Evolutionary conservation across 345 rosid genomes (phyloP).

Genomic region (Gossypium longicalyx): DNA sequence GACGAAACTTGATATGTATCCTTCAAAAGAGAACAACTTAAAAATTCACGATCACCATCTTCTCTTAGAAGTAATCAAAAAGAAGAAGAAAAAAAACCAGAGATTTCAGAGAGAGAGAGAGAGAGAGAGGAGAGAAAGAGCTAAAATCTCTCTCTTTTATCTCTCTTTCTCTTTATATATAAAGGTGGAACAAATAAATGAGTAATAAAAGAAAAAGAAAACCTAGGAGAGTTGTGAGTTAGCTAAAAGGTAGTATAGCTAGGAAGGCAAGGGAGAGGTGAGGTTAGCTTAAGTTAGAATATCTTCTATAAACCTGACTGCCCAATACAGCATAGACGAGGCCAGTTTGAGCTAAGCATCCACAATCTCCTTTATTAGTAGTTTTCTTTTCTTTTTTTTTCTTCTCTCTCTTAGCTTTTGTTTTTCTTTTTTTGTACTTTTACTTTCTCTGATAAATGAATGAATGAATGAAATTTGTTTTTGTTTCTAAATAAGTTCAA

Average conservation of each 20-base stretch:
- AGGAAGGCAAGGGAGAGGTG: slow-evolving; percentile 9
- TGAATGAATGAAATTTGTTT: too few relatives aligned
- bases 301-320: slow-evolving; percentile 23
- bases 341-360: slow-evolving; percentile 42
- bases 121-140: not conserved
- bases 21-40: not conserved
- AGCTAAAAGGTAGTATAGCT: slow-evolving; percentile 16
- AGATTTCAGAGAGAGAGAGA: slow-evolving; percentile 1
- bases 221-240: slow-evolving; percentile 24
- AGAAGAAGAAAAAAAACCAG: not conserved
- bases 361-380: slow-evolving; percentile 25
- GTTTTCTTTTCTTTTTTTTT: not conserved
- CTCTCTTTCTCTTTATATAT: not conserved
- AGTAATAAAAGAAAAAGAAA: slow-evolving; percentile 10
- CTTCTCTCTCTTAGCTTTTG: slow-evolving; percentile 33
- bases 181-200: not conserved
- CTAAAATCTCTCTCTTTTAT: not conserved
- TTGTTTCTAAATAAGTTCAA: too few relatives aligned
- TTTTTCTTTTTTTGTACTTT: not conserved
- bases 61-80: not conserved
- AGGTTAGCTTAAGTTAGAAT: slow-evolving; percentile 2
- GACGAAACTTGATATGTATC: not conserved
- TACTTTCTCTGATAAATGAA: slow-evolving; percentile 1
- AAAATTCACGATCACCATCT: slow-evolving; percentile 9
- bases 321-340: slow-evolving; percentile 47